These are phyloP conservation scores for Daedaleopsis nitida DNA, from an alignment of 768 basidiomycete species.

Conservation along the genomic window DNA sequence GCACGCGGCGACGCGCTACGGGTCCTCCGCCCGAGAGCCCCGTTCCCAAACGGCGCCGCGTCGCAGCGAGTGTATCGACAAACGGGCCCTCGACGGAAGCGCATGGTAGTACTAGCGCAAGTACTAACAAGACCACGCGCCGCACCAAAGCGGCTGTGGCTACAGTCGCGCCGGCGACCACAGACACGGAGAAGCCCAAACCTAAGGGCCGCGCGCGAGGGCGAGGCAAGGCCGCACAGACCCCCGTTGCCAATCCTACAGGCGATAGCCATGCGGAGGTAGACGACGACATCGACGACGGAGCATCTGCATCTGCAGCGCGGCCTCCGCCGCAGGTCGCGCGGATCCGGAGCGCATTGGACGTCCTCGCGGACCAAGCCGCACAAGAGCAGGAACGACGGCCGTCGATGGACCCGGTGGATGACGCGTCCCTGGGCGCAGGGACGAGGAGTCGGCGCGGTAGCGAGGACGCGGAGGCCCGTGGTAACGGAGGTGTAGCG, in stretches of 20 bases:
- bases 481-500: too few relatives aligned
- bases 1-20: background rate
- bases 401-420: slow-evolving; percentile 15
- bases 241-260: background rate
- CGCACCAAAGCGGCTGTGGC: slow-evolving; percentile 2
- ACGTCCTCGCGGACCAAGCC: slow-evolving; percentile 76
- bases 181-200: background rate
- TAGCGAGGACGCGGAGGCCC: slow-evolving; percentile 8
- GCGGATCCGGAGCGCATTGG: slow-evolving; percentile 53
- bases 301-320: background rate
- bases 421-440: too few relatives aligned
- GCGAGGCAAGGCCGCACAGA: background rate
- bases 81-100: too few relatives aligned
- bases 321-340: slow-evolving; percentile 21
- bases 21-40: slow-evolving; percentile 29
- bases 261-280: background rate
- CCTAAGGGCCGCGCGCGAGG: background rate
- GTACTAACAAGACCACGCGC: background rate
- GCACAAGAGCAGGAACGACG: slow-evolving; percentile 37
- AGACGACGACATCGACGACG: background rate
- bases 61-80: slow-evolving; percentile 10
- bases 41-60: slow-evolving; percentile 41
- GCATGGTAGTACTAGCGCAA: background rate
- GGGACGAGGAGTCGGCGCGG: slow-evolving; percentile 2
- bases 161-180: background rate